phyloP scores from a whole-genome alignment of 2,329 filamentous ascomycete genomes.

The Clarireedia monteithiana region DNA sequence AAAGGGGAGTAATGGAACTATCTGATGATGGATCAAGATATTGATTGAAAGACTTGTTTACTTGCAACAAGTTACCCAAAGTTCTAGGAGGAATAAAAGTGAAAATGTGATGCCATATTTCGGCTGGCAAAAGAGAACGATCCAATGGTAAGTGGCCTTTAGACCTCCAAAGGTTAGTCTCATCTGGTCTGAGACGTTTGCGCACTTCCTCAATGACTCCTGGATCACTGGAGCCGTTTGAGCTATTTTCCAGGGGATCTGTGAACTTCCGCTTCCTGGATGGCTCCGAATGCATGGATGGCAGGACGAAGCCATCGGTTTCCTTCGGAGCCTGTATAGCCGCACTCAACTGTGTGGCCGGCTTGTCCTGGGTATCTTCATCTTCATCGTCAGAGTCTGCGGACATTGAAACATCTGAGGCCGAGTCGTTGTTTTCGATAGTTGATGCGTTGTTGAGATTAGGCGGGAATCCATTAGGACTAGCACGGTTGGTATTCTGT shows the following conservation, averaged over 20 bases:
- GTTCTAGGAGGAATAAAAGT: conserved; percentile 54
- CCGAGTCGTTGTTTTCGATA: conserved; percentile 24
- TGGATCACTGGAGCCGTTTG: conserved; percentile 14
- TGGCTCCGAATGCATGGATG: conserved; percentile 4
- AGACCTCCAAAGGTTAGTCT: conserved; percentile 12
- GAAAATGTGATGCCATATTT: conserved; percentile 66
- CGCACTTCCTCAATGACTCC: conserved; percentile 11
- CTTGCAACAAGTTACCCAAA: conserved; percentile 56
- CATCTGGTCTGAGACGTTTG: conserved; percentile 26
- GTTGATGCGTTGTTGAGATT: conserved; percentile 12
- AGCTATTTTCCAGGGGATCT: conserved; percentile 8
- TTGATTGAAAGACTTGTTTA: conserved; percentile 59
- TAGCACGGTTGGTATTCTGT: conserved; percentile 11
- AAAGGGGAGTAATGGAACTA: conserved; percentile 30
- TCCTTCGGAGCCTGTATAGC: conserved; percentile 2
- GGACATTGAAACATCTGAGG: conserved; percentile 32
- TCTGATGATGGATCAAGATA: conserved; percentile 46
- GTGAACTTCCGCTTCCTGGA: conserved; percentile 25
- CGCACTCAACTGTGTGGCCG: conserved; percentile 7
- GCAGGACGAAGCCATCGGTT: not conserved
- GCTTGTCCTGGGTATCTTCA: conserved; percentile 7
- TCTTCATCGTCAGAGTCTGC: conserved; percentile 29
- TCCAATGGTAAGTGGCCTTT: conserved; percentile 19
- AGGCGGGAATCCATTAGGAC: conserved; percentile 5
- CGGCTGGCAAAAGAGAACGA: conserved; percentile 41